phyloP scores from a whole-genome alignment of 1,139 yeast species.

The Yamadazyma kanchanaburiensis region DNA sequence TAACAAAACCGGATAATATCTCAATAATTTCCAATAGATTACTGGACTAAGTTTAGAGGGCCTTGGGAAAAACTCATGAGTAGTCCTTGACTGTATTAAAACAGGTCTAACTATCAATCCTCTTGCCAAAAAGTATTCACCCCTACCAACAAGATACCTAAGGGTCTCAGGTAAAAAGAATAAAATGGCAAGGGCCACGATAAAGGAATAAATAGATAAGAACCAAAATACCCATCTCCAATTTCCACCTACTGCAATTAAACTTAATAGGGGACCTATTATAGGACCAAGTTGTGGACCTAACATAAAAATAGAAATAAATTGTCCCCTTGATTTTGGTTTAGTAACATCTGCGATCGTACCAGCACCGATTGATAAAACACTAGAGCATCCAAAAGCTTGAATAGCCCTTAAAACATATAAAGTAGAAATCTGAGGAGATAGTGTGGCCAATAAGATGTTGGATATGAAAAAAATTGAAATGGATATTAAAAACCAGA shows the following conservation, averaged over 20 bases:
- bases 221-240: constrained; percentile 63
- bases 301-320: constrained; percentile 52
- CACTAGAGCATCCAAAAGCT: constrained; percentile 55
- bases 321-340: constrained; percentile 47
- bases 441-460: constrained; percentile 45
- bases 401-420: constrained; percentile 45
- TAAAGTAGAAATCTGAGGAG: constrained; percentile 43
- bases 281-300: constrained; percentile 63
- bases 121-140: constrained; percentile 21
- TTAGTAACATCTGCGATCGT: constrained; percentile 50
- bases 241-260: constrained; percentile 26
- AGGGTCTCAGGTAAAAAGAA: constrained; percentile 53
- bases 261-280: constrained; percentile 50
- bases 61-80: constrained; percentile 10
- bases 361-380: constrained; percentile 56
- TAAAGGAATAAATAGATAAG: constrained; percentile 40
- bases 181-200: constrained; percentile 35
- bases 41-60: constrained; percentile 48
- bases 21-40: constrained; percentile 33
- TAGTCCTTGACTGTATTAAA: constrained; percentile 23
- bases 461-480: constrained; percentile 43
- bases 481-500: constrained; percentile 45
- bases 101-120: constrained; percentile 25
- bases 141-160: constrained; percentile 54
- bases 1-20: constrained; percentile 43